These are phyloP conservation scores for Alternaria gaisen DNA, from an alignment of 2,329 filamentous ascomycete species.

Conservation along the genomic window DNA sequence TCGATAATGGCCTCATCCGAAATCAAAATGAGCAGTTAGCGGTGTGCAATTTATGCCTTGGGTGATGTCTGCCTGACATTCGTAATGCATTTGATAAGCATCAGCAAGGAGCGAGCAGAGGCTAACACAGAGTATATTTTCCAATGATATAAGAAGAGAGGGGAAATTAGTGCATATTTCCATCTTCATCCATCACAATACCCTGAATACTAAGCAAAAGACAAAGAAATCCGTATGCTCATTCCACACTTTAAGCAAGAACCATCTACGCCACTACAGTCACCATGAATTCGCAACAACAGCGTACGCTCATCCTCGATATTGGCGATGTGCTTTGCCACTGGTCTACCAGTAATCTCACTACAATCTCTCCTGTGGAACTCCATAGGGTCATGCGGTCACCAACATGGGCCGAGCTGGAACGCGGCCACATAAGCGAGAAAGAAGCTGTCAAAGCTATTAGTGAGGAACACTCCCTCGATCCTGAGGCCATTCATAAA, in stretches of 20 bases:
- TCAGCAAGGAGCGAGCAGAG: not conserved
- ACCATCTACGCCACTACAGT: not conserved
- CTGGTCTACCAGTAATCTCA: constrained; percentile 39
- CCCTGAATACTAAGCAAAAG: not conserved
- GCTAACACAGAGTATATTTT: not conserved
- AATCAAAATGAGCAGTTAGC: not conserved
- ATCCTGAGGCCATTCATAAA: constrained; percentile 30
- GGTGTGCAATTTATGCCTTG: not conserved
- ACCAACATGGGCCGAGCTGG: constrained; percentile 39
- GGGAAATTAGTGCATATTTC: not conserved
- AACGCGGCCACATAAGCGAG: constrained; percentile 36
- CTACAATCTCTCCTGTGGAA: constrained; percentile 27
- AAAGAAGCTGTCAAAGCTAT: constrained; percentile 25
- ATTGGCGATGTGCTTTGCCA: constrained; percentile 50
- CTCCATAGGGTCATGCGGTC: constrained; percentile 38
- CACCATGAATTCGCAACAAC: not conserved
- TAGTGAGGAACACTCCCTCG: constrained; percentile 33
- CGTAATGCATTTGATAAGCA: not conserved
- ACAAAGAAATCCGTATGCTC: not conserved
- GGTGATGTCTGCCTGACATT: not conserved
- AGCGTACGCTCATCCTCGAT: constrained; percentile 42
- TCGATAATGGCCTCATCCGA: not conserved
- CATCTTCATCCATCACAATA: not conserved
- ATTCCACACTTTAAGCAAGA: not conserved
- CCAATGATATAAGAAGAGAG: not conserved